These are phyloP conservation scores for Fusarium sp. DNA, from an alignment of 2,329 filamentous ascomycete genomes.

Conservation along the genomic window DNA sequence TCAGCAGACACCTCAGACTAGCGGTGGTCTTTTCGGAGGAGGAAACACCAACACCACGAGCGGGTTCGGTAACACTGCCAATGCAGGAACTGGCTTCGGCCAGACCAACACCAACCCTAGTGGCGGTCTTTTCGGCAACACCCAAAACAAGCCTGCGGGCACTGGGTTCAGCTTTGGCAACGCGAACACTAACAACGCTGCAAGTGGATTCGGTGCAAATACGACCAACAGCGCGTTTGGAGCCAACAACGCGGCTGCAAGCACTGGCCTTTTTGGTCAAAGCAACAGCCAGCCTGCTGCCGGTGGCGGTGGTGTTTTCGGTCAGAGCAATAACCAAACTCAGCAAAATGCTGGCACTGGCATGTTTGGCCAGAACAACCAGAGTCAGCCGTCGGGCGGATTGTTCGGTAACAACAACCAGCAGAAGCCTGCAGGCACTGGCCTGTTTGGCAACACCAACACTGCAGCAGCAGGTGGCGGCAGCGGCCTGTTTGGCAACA, in stretches of 20 bases:
- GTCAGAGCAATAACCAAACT: slow-evolving; percentile 45
- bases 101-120: slow-evolving; percentile 43
- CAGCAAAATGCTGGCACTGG: slow-evolving; percentile 42
- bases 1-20: slow-evolving; percentile 34
- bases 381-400: slow-evolving; percentile 49
- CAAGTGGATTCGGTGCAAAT: slow-evolving; percentile 42
- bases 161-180: slow-evolving; percentile 56
- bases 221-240: slow-evolving; percentile 36
- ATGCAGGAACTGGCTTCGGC: slow-evolving; percentile 52
- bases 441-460: slow-evolving; percentile 42
- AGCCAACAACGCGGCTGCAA: slow-evolving; percentile 47
- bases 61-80: slow-evolving; percentile 33
- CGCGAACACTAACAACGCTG: slow-evolving; percentile 45
- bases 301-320: slow-evolving; percentile 57
- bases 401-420: slow-evolving; percentile 58
- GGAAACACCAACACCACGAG: slow-evolving; percentile 32
- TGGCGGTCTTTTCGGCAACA: slow-evolving; percentile 56
- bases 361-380: slow-evolving; percentile 51
- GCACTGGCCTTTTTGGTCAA: slow-evolving; percentile 53
- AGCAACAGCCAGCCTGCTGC: slow-evolving; percentile 47
- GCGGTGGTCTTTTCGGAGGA: slow-evolving; percentile 43
- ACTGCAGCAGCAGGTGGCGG: slow-evolving; percentile 16
- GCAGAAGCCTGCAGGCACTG: slow-evolving; percentile 50
- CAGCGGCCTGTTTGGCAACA: slow-evolving; percentile 56
- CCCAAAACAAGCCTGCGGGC: slow-evolving; percentile 50